phyloP scores from a whole-genome alignment of 2,329 filamentous ascomycete genomes.

The Dothidotthia symphoricarpi region DNA sequence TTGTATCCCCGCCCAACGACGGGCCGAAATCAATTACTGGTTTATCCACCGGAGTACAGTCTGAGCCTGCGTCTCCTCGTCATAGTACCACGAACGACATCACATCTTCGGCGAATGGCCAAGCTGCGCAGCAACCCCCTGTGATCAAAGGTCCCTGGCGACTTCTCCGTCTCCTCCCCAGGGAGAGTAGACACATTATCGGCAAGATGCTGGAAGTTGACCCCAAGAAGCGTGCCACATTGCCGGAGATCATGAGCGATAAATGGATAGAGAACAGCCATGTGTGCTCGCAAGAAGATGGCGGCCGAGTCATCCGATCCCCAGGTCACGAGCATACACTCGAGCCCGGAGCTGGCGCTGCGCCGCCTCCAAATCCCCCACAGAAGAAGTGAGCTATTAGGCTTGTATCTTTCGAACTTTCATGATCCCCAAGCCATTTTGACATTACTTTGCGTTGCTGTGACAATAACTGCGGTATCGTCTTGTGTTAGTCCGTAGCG shows the following conservation, averaged over 20 bases:
- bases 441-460: too few relatives aligned
- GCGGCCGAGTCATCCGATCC: slow-evolving; percentile 69
- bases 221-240: slow-evolving; percentile 75
- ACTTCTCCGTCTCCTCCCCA: slow-evolving; percentile 78
- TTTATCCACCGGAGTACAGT: slow-evolving; percentile 32
- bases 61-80: slow-evolving; percentile 43
- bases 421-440: not conserved
- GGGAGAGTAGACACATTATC: slow-evolving; percentile 87
- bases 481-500: too few relatives aligned
- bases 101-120: slow-evolving; percentile 12
- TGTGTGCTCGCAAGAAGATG: slow-evolving; percentile 77
- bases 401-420: not conserved
- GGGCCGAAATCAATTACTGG: slow-evolving; percentile 35
- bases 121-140: slow-evolving; percentile 54
- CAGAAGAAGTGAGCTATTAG: slow-evolving; percentile 34
- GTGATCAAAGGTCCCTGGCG: slow-evolving; percentile 92
- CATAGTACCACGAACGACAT: slow-evolving; percentile 32
- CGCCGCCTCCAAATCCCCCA: slow-evolving; percentile 32
- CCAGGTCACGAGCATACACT: slow-evolving; percentile 81
- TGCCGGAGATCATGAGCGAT: slow-evolving; percentile 83
- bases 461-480: too few relatives aligned
- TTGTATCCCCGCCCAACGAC: slow-evolving; percentile 74
- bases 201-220: slow-evolving; percentile 89
- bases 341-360: slow-evolving; percentile 57
- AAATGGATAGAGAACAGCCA: slow-evolving; percentile 84